Evolutionary conservation across 768 basidiomycete genomes (phyloP), one percentile per base, ranked within the genome.

Genomic region (Solioccasus polychromus): DNA sequence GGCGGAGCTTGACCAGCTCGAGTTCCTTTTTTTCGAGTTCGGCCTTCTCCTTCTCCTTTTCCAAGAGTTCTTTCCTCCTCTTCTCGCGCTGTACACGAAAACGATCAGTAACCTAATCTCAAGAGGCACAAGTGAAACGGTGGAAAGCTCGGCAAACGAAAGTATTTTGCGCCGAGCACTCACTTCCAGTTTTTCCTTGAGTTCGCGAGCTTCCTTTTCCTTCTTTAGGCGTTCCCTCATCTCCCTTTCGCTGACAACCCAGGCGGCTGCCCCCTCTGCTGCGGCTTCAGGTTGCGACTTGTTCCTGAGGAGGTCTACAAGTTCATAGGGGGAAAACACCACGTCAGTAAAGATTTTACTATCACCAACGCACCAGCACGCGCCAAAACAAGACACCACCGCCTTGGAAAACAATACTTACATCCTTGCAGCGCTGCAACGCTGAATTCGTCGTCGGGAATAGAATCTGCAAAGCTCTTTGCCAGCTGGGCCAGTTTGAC

Each of bases 391-490:
- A 17, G 35, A 22, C 17, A 42, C 32, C 24, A 48, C 32, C 34
- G 48, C 50, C 42, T 54, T 50, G 47, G 54, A 52, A 37, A 50
- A 43, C 19, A 58, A 28, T 12, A 82, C 87, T 78, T 64, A 88
- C 87, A 92, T 64, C 90, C 92, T 69, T 94, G 92, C 43, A 96
- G 71, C 45, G 89, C 85, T 17, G 92, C 92, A 44, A 93, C 87
- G 58, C 87, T 88, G 60, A 93, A 90, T 69, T 88, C 86, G 31
- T 85, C 83, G 29, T 91, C 86, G 0, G 92, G 90, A 18, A 94
- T 81, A 19, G 79, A 71, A 51, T 88, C 86, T 4, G 89, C 88
- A 58, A 94, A 94, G 47, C 72, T 59, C 70, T 85, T 81, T 9
- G 89, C 90, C 14, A 93, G 72, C n/a, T 66, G 56, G 22, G 78